Base-by-base conservation (phyloP, 2,329 filamentous ascomycete genomes). In the Cytospora paraplurivora region DNA sequence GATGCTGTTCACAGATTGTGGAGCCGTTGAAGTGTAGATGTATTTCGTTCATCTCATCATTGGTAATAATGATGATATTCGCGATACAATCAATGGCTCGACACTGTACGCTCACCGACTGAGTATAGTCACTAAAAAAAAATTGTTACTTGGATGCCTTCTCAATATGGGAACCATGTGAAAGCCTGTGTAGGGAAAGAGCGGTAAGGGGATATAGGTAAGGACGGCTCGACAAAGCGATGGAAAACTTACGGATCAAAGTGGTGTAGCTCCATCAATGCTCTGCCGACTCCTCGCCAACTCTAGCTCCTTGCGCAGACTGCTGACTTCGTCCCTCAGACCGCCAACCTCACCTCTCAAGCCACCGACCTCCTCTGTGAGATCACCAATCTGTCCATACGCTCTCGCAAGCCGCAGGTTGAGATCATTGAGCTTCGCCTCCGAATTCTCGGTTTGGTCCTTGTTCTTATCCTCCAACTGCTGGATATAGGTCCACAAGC, bases 401-500 rank as follows among this genome's bases (percentile, higher is more conserved):
- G 54, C 59, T 17, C 51, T 61, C 51, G 51, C 59, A n/a, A 61
- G 59, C 59, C 59, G 59, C 41, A 52, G 37, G 33, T 37, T 55
- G 38, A 61, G 59, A 34, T 61, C 59, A 12, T 61, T 61, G 33
- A 53, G 49, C 17, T 49, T 38, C 37, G 38, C 51, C 59, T 61
- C 59, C 5, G 59, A 52, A 15, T 33, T 38, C 38, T 83, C 80
- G 44, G 74, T 76, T 27, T 84, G 70, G 13, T 76, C 73, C 62
- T 80, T 79, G n/a, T 84, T 72, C 67, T 78, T 78, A 13, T 86
- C 83, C 71, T 94, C 90, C 56, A 94, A 78, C 19, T 81, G 82
- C 62, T 91, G 87, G 38, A 93, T 85, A 70, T 92, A 92, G 4
- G 82, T 78, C 88, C 88, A 92, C 10, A 93, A 78, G 50, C 86